Conservation (phyloP, 257 asterid genomes). For the Solanum pennellii region DNA sequence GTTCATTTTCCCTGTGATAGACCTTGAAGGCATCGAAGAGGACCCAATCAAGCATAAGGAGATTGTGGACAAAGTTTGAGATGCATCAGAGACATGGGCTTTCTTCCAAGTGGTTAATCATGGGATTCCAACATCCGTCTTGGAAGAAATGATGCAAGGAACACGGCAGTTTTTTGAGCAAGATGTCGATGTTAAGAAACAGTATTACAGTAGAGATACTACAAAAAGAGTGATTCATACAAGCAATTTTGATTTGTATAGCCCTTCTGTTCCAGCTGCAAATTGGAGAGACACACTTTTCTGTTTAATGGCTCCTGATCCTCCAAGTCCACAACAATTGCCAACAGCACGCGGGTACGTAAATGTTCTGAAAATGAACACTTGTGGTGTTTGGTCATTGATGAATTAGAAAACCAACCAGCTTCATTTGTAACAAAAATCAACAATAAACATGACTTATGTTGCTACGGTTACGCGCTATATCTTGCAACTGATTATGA, state of each 20-base stretch:
- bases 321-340: conserved; percentile 36
- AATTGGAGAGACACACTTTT: conserved; percentile 38
- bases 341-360: conserved; percentile 36
- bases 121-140: conserved; percentile 30
- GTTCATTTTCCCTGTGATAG: conserved; percentile 45
- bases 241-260: conserved; percentile 44
- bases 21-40: conserved; percentile 15
- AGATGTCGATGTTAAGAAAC: conserved; percentile 37
- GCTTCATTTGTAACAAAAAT: no score
- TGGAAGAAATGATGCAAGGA: conserved; percentile 50
- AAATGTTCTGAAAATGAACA: neutral
- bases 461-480: neutral
- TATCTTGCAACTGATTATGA: neutral
- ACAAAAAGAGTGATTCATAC: conserved; percentile 30
- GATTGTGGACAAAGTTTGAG: conserved; percentile 19
- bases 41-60: conserved; percentile 10
- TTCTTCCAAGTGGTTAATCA: conserved; percentile 67
- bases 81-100: conserved; percentile 43
- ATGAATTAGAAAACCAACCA: no score
- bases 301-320: conserved; percentile 20
- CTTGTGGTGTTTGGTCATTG: no score
- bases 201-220: conserved; percentile 40
- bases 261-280: conserved; percentile 24
- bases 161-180: conserved; percentile 45
- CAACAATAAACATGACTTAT: neutral